Conservation (phyloP, 2,329 filamentous ascomycete genomes). For the Trichoderma endophyticum region DNA sequence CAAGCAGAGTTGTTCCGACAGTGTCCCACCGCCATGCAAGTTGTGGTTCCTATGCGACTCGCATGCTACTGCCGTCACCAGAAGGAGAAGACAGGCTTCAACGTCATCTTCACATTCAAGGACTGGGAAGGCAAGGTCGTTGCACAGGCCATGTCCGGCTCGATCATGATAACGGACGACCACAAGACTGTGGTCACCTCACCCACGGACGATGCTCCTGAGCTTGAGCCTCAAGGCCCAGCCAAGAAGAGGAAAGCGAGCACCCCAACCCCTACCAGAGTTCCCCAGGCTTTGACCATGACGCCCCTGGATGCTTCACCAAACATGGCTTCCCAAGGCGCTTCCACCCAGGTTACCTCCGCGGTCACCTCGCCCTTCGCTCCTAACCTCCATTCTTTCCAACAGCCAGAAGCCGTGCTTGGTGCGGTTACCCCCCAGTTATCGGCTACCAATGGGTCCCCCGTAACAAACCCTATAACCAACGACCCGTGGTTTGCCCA, state of each 20-base stretch:
- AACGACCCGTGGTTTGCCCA: constrained; percentile 58
- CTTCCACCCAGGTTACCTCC: constrained; percentile 36
- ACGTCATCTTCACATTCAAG: constrained; percentile 91
- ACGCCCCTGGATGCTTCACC: constrained; percentile 68
- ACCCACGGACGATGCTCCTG: background rate
- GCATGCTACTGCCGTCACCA: constrained; percentile 97
- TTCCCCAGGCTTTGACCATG: constrained; percentile 76
- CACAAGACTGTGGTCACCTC: constrained; percentile 72
- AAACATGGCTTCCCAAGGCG: constrained; percentile 35
- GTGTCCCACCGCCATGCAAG: constrained; percentile 66
- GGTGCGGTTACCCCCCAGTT: constrained; percentile 40
- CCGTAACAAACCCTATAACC: constrained; percentile 58
- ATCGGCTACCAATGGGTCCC: constrained; percentile 54
- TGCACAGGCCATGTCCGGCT: constrained; percentile 78
- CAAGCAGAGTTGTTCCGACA: constrained; percentile 42
- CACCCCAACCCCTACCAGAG: constrained; percentile 50
- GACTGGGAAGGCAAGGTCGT: constrained; percentile 73
- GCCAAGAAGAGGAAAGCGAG: constrained; percentile 83
- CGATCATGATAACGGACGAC: constrained; percentile 97
- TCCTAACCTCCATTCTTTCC: constrained; percentile 44
- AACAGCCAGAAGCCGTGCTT: constrained; percentile 46
- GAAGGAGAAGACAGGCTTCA: constrained; percentile 86
- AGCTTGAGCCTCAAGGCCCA: constrained; percentile 45
- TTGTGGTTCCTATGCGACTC: constrained; percentile 90
- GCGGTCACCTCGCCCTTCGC: constrained; percentile 52